These are phyloP conservation scores for Thelonectria olida DNA, from an alignment of 2,329 filamentous ascomycete genomes.

Conservation along the genomic window DNA sequence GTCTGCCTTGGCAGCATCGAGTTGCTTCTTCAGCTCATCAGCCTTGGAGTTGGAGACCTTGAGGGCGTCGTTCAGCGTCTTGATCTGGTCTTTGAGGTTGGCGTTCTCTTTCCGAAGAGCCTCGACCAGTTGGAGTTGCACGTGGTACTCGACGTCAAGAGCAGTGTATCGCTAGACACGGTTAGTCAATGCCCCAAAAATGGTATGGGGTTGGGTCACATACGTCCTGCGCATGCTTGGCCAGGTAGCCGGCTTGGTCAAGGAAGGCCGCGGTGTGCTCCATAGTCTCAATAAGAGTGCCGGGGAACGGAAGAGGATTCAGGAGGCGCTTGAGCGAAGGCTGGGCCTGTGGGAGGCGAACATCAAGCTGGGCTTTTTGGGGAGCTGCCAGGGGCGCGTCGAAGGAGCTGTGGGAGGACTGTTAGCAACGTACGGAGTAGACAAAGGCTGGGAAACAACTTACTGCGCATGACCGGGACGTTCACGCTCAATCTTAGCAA, in stretches of 20 bases:
- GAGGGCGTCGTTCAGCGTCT: neutral
- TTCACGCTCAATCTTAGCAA: slow-evolving; percentile 23
- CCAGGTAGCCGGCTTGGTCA: slow-evolving; percentile 30
- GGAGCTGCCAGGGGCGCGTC: too few species aligned
- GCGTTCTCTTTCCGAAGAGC: neutral
- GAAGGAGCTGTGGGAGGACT: slow-evolving; percentile 1
- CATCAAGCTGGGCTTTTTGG: slow-evolving; percentile 21
- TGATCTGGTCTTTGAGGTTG: neutral
- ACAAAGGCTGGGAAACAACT: neutral
- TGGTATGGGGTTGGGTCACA: too few species aligned
- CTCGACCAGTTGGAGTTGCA: neutral
- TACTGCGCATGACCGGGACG: slow-evolving; percentile 27
- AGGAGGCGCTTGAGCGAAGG: slow-evolving; percentile 19
- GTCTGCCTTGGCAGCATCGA: neutral
- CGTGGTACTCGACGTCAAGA: too few species aligned
- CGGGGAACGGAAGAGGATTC: slow-evolving; percentile 23
- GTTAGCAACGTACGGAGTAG: neutral
- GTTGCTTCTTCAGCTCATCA: neutral
- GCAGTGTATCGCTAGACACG: too few species aligned
- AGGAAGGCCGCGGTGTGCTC: slow-evolving; percentile 23
- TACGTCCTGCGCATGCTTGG: slow-evolving; percentile 30
- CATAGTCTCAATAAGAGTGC: slow-evolving; percentile 20
- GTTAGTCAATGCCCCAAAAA: too few species aligned
- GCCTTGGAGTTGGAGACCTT: neutral
- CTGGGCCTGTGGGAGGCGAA: slow-evolving; percentile 22